These are phyloP conservation scores for Porphyrellus cyaneotinctus DNA, from an alignment of 768 basidiomycete genomes.

Conservation along the genomic window DNA sequence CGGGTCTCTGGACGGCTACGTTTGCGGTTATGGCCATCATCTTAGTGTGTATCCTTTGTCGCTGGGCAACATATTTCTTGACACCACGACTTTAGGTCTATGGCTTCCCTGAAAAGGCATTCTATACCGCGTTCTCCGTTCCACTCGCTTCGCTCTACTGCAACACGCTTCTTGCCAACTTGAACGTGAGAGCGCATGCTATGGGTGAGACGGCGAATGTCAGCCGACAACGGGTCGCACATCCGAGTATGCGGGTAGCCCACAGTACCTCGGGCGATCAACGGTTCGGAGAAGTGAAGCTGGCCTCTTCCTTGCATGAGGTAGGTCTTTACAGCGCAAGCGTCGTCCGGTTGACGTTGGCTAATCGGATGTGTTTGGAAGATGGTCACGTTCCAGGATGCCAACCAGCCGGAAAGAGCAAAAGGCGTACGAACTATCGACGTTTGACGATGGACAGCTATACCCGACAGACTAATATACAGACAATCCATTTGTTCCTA, in stretches of 20 bases:
- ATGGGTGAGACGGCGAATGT: background rate
- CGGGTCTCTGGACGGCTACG: slow-evolving; percentile 48
- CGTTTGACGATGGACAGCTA: no score
- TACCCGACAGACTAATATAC: no score
- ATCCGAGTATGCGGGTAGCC: background rate
- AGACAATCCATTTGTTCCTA: no score
- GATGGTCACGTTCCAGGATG: background rate
- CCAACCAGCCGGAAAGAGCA: background rate
- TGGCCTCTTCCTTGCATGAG: background rate
- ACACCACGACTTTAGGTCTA: background rate
- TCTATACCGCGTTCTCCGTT: background rate
- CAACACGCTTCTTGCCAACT: background rate
- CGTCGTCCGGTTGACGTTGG: no score
- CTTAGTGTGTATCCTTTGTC: slow-evolving; percentile 39
- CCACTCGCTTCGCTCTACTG: background rate
- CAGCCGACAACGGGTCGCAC: background rate
- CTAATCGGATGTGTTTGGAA: background rate
- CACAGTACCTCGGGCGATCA: background rate
- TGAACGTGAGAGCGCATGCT: background rate
- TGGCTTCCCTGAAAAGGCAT: background rate
- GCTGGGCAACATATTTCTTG: background rate
- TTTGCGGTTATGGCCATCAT: slow-evolving; percentile 39
- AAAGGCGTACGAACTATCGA: no score
- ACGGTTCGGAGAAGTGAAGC: background rate
- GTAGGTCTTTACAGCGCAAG: background rate